These are phyloP conservation scores for Erythrophleum fordii DNA, from an alignment of 306 rosid genomes.

Conservation along the genomic window DNA sequence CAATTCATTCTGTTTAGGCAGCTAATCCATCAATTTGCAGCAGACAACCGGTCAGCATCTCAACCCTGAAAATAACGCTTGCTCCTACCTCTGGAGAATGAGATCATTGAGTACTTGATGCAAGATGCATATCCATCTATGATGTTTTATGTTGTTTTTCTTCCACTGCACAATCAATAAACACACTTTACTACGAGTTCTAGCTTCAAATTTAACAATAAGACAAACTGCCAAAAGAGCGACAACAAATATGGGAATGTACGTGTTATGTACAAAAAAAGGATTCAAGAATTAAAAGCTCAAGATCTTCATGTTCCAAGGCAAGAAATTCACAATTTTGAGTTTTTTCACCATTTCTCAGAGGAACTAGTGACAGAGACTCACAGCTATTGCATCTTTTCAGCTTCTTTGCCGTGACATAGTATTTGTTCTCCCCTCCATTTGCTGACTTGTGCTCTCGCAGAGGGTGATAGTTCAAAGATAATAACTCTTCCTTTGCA, in stretches of 20 bases:
- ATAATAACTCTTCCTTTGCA: constrained; percentile 64
- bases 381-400: constrained; percentile 55
- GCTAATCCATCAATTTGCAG: constrained; percentile 5
- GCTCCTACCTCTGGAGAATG: not conserved
- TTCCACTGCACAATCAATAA: constrained; percentile 43
- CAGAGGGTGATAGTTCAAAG: constrained; percentile 78
- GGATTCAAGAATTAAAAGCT: not conserved
- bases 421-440: constrained; percentile 32
- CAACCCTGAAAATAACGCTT: not conserved
- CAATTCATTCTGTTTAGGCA: not conserved
- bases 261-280: constrained; percentile 7
- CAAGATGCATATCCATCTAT: constrained; percentile 29
- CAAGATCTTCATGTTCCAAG: not conserved
- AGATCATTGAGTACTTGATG: not conserved
- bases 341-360: not conserved
- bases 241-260: not conserved
- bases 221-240: constrained; percentile 13
- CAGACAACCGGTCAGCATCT: not conserved
- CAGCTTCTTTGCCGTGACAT: constrained; percentile 51
- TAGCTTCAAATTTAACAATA: constrained; percentile 30
- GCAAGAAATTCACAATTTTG: not conserved
- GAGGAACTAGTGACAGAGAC: constrained; percentile 30
- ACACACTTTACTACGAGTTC: constrained; percentile 23
- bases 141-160: constrained; percentile 27
- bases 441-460: constrained; percentile 33